These are phyloP conservation scores for Adansonia gregorii DNA, from an alignment of 441 rosid species.

Conservation along the genomic window DNA sequence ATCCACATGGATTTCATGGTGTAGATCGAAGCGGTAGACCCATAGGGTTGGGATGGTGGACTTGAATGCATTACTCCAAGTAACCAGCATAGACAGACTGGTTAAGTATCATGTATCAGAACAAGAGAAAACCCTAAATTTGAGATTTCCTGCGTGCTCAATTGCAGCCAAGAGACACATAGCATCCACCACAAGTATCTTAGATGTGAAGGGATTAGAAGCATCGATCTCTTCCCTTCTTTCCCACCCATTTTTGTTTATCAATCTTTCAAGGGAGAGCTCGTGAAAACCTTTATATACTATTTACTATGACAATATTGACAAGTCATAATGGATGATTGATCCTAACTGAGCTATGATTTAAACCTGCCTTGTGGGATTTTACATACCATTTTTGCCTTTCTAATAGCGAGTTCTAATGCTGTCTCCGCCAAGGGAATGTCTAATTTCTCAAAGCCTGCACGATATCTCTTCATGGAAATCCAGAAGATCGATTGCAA, in stretches of 20 bases:
- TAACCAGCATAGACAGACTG: constrained; percentile 47
- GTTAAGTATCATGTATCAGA: constrained; percentile 62
- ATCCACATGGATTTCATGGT: constrained; percentile 73
- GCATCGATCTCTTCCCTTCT: constrained; percentile 18
- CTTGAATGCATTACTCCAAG: constrained; percentile 48
- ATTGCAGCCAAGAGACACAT: constrained; percentile 57
- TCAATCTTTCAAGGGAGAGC: background rate
- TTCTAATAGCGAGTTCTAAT: constrained; percentile 20
- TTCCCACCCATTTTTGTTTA: background rate
- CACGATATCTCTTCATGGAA: constrained; percentile 60
- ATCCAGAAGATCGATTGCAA: constrained; percentile 68
- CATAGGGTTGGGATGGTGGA: constrained; percentile 62
- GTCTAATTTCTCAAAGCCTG: constrained; percentile 71
- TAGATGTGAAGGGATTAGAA: constrained; percentile 68
- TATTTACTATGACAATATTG: too few relatives aligned
- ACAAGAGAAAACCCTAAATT: constrained; percentile 55
- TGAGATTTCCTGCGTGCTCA: constrained; percentile 61
- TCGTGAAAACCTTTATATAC: background rate
- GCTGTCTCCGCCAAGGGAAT: constrained; percentile 47
- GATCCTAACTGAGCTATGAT: too few relatives aligned
- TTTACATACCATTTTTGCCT: background rate
- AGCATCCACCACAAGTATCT: constrained; percentile 58
- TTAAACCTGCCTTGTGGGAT: too few relatives aligned
- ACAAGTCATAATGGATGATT: too few relatives aligned
- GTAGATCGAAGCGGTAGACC: constrained; percentile 65